These are phyloP conservation scores for Talaromyces verruculosus DNA, from an alignment of 2,329 filamentous ascomycete genomes.

Conservation along the genomic window DNA sequence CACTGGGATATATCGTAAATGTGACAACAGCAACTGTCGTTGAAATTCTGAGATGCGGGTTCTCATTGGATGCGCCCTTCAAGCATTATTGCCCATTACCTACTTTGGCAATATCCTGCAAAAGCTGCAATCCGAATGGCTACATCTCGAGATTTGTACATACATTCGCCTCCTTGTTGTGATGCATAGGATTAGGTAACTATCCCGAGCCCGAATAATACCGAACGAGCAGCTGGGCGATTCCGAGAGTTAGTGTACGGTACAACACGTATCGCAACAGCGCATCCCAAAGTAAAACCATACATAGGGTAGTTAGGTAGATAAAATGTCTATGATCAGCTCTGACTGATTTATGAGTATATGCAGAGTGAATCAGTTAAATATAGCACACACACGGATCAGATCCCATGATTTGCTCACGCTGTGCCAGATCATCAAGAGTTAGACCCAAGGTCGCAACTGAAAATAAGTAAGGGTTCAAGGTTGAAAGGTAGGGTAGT, in stretches of 20 bases:
- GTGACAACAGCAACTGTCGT: neutral
- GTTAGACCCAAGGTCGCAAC: slow-evolving; percentile 2
- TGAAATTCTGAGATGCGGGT: neutral
- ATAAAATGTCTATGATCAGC: neutral
- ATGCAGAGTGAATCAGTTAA: neutral
- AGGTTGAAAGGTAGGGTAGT: slow-evolving; percentile 7
- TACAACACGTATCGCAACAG: neutral
- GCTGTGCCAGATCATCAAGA: slow-evolving; percentile 6
- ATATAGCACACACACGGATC: neutral
- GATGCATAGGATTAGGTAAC: neutral
- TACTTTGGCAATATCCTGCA: neutral
- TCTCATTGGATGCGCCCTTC: neutral
- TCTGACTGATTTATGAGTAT: neutral
- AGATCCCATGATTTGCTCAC: slow-evolving; percentile 13
- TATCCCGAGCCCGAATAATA: neutral
- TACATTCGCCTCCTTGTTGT: neutral
- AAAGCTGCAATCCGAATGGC: neutral
- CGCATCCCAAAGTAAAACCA: neutral
- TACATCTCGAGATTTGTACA: neutral
- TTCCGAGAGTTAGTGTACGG: neutral
- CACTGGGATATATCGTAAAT: neutral
- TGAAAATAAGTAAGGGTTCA: slow-evolving; percentile 3
- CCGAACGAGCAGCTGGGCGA: neutral
- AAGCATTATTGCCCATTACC: neutral
- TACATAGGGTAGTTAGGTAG: too few relatives aligned